Percentiles rank a stretch among this genome's conserved stretches.
Evolutionary conservation across 495 filamentous ascomycete species (phyloP).

Genomic region (Neohortaea acidophila): DNA sequence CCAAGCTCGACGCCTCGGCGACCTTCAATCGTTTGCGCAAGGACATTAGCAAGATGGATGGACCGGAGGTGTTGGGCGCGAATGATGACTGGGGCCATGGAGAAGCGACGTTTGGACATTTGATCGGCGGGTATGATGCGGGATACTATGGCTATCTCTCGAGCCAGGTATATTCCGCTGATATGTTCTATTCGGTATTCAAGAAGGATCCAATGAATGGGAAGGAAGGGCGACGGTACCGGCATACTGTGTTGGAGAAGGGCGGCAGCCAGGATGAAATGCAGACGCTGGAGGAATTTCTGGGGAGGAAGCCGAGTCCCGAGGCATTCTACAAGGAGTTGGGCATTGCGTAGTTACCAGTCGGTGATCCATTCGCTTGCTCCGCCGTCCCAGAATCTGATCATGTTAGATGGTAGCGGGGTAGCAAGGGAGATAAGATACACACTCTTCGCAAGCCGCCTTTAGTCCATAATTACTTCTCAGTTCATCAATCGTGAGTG

Average conservation of each 20-base stretch:
- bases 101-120: slow-evolving; percentile 54
- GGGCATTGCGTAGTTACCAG: slow-evolving; percentile 50
- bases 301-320: slow-evolving; percentile 54
- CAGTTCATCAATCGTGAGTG: slow-evolving; percentile 55
- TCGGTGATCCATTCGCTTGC: slow-evolving; percentile 72
- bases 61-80: slow-evolving; percentile 41
- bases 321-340: slow-evolving; percentile 64
- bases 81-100: slow-evolving; percentile 50
- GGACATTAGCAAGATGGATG: slow-evolving; percentile 49
- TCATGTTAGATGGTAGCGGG: no score
- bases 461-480: slow-evolving; percentile 71
- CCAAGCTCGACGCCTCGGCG: slow-evolving; percentile 24
- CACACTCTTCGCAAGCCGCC: slow-evolving; percentile 65
- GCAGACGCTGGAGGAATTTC: slow-evolving; percentile 53
- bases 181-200: slow-evolving; percentile 73
- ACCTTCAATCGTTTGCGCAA: slow-evolving; percentile 29
- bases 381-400: slow-evolving; percentile 72
- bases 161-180: slow-evolving; percentile 52
- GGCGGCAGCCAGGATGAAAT: slow-evolving; percentile 65
- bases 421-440: no score
- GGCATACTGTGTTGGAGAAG: slow-evolving; percentile 57
- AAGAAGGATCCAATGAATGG: slow-evolving; percentile 56
- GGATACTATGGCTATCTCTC: slow-evolving; percentile 61
- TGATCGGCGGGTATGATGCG: slow-evolving; percentile 59
- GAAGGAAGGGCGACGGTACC: slow-evolving; percentile 49